Evolutionary conservation across 805 yeast species (phyloP).

Genomic region (Lachancea cidri): DNA sequence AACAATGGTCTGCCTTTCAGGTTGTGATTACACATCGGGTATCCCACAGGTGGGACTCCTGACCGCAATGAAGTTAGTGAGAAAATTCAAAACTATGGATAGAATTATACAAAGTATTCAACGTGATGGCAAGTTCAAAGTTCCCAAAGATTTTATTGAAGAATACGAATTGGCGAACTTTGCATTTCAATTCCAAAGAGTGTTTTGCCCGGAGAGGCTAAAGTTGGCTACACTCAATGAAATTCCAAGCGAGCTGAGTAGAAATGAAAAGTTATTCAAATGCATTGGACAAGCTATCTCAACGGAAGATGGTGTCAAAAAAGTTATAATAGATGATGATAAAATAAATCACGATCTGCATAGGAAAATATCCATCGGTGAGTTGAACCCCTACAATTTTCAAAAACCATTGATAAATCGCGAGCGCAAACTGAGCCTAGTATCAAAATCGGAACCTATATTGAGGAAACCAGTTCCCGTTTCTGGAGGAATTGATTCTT

Average conservation of each 20-base stretch:
- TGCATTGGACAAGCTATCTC: conserved; percentile 38
- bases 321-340: conserved; percentile 26
- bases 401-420: conserved; percentile 32
- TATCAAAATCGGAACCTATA: conserved; percentile 22
- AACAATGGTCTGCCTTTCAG: conserved; percentile 81
- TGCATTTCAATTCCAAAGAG: conserved; percentile 83
- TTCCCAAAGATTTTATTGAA: conserved; percentile 53
- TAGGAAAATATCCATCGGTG: conserved; percentile 54
- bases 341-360: conserved; percentile 45
- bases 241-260: conserved; percentile 38
- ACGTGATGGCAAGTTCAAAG: conserved; percentile 51
- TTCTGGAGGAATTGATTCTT: conserved; percentile 18
- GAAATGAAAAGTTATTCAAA: conserved; percentile 30
- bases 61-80: conserved; percentile 62
- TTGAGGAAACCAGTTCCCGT: neutral
- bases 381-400: conserved; percentile 52
- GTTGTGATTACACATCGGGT: conserved; percentile 94
- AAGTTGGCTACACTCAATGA: conserved; percentile 54
- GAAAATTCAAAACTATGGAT: conserved; percentile 46
- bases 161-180: conserved; percentile 64
- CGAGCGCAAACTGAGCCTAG: conserved; percentile 25
- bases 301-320: conserved; percentile 13
- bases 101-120: conserved; percentile 51
- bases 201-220: conserved; percentile 58
- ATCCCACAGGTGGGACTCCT: conserved; percentile 74